Evolutionary conservation across 768 basidiomycete genomes (phyloP).

Genomic region (Auricularia auricula-judae): DNA sequence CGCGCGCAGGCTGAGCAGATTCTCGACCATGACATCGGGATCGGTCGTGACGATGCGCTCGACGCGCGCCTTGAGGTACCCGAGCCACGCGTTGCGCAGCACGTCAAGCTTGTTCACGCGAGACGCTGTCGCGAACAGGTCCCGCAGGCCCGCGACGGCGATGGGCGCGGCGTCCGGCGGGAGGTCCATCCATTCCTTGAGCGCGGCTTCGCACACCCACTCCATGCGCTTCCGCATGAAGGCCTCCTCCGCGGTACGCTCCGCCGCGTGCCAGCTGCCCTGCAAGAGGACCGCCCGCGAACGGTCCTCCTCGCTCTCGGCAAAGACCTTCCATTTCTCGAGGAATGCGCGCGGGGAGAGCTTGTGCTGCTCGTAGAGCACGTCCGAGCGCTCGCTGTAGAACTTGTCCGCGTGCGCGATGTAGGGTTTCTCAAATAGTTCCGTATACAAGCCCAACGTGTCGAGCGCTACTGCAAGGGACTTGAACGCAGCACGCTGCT

Average conservation of each 20-base stretch:
- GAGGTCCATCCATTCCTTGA: slow-evolving; percentile 7
- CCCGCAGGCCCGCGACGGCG: slow-evolving; percentile 31
- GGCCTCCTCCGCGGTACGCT: slow-evolving; percentile 43
- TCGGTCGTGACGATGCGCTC: slow-evolving; percentile 53
- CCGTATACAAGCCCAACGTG: slow-evolving; percentile 42
- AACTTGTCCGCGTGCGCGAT: slow-evolving; percentile 38
- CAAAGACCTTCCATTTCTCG: slow-evolving; percentile 30
- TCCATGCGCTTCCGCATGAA: slow-evolving; percentile 33
- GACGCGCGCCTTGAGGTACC: slow-evolving; percentile 37
- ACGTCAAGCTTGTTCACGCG: slow-evolving; percentile 43
- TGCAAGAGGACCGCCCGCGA: slow-evolving; percentile 39
- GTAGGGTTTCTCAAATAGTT: slow-evolving; percentile 47
- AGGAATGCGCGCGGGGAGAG: slow-evolving; percentile 41
- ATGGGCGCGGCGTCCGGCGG: slow-evolving; percentile 14
- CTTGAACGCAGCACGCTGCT: slow-evolving; percentile 28
- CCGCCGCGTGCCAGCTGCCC: slow-evolving; percentile 37
- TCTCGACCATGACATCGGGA: slow-evolving; percentile 63
- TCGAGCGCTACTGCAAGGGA: slow-evolving; percentile 47
- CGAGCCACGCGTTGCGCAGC: slow-evolving; percentile 38
- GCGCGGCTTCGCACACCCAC: slow-evolving; percentile 34
- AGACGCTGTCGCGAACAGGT: slow-evolving; percentile 52
- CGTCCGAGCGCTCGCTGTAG: slow-evolving; percentile 41
- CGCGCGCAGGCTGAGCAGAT: slow-evolving; percentile 56
- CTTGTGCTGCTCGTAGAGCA: slow-evolving; percentile 23
- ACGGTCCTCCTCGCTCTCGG: slow-evolving; percentile 48